Evolutionary conservation across 2,329 filamentous ascomycete species (phyloP), one percentile per base, ranked within the genome.

Genomic region (Arthrinium phaeospermum): DNA sequence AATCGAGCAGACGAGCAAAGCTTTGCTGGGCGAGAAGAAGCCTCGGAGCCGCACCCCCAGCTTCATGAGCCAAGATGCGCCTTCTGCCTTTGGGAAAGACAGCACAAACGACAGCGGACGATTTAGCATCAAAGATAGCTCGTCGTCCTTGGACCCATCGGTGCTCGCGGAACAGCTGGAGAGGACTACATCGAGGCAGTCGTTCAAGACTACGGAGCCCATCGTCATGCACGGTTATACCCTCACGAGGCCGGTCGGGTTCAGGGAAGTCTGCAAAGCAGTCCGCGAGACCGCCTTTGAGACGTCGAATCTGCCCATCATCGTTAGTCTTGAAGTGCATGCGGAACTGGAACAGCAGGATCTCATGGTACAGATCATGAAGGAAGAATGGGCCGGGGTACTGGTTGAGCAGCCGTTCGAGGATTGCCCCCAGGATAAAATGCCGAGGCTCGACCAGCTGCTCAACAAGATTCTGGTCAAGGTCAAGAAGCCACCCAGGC

Each of bases 331-430:
- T 7, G 96, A 99, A 82, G 94, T 98, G 0, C 96, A 98, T 81
- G 92, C 94, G 19, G 90, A 92, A 73, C 85, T 88, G 1, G 90
- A 93, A 70, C 96, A 98, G 81, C 96, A 99, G 81, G 91, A 94
- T 75, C 88, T 93, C 69, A 98, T 98, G 94, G 95, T 98, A 14
- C 89, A 93, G 71, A 97, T 98, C 75, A 98, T 99, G 93, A 91
- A 91, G 75, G 91, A 98, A 76, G 92, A 94, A 75, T 99, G 95
- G 95, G 89, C 88, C 53, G 91, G 89, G 0, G 84, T 93, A 77
- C 86, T 98, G 7, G 86, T 98, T 14, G 91, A 94, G 30, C 77
- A 83, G 70, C 84, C 84, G 49, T 87, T 83, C 27, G 85, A 88
- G 27, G 82, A 85, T 76, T 84, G 85, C 79, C 85, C 90, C 0